Base-by-base conservation (phyloP, 495 filamentous ascomycete species). In the Podospora sp. region DNA sequence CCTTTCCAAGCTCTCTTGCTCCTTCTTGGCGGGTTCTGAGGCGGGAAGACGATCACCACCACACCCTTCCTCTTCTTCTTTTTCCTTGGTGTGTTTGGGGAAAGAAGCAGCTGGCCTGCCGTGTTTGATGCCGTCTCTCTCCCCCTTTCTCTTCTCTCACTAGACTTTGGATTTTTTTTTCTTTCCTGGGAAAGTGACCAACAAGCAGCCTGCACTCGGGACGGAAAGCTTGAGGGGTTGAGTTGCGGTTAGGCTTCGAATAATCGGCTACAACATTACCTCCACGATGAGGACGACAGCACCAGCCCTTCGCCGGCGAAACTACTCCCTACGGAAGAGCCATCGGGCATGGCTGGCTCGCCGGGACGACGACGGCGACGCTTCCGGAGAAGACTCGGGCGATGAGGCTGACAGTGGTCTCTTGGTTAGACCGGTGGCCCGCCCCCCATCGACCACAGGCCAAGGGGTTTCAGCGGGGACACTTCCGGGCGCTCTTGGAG, bases 251-350 rank as follows among this genome's bases (percentile, higher is more conserved):
- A n/a, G 40, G 55, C 14, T 46, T 46, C 12, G 50, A 49, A 57
- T 6, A 6, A 8, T 16, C 20, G 20, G 16, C 49, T 4, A 16
- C 12, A 21, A 62, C 46, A 40, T 20, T n/a, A n/a, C n/a, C n/a
- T n/a, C 0, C 53, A 62, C 14, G 6, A 67, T 67, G 65, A 67
- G 65, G 33, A 40, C 49, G 16, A 67, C 65, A 56, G 58, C 49
- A 50, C 65, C 65, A 62, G 25, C 65, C 18, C 40, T 62, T 50
- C 65, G 65, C 58, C 58, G 65, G 65, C 65, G 65, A 29, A 67
- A 57, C 50, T 46, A 36, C 59, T 49, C 50, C 50, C 36, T 22
- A 49, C 33, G 33, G 6, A 18, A 57, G 59, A 56, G 26, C 33
- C 21, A 27, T 11, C 59, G 33, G 40, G 27, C 58, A 62, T 67